phyloP scores from a whole-genome alignment of 257 asterid species.

The Ocimum tenuiflorum region DNA sequence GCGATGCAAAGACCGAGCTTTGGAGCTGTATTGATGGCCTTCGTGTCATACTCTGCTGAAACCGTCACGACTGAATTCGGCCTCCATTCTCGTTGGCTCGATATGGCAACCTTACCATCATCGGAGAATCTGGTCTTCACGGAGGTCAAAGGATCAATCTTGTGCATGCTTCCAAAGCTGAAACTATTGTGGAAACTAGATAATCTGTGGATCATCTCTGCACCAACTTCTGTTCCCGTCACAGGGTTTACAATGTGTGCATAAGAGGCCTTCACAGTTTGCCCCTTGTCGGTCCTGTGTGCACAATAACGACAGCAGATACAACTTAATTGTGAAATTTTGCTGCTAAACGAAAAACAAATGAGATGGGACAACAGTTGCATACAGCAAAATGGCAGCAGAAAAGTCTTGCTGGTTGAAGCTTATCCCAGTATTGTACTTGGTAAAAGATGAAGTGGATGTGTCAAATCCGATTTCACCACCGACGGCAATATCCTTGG shows the following conservation, averaged over 20 bases:
- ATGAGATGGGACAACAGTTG: neutral
- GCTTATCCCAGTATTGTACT: constrained; percentile 74
- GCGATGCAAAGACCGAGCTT: constrained; percentile 66
- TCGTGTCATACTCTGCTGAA: constrained; percentile 75
- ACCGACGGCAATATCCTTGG: constrained; percentile 55
- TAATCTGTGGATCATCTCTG: constrained; percentile 71
- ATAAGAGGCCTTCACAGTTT: constrained; percentile 70
- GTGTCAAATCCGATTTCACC: constrained; percentile 75
- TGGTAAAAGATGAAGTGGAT: constrained; percentile 64
- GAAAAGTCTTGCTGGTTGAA: constrained; percentile 67
- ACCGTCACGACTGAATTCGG: constrained; percentile 65
- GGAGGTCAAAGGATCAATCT: constrained; percentile 45
- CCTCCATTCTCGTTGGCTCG: constrained; percentile 77
- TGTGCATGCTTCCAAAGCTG: constrained; percentile 63
- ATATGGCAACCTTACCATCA: constrained; percentile 56
- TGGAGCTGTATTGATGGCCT: constrained; percentile 40
- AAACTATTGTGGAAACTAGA: constrained; percentile 50
- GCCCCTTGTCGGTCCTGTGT: constrained; percentile 68
- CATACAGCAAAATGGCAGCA: constrained; percentile 67
- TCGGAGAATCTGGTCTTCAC: constrained; percentile 68
- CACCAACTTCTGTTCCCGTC: constrained; percentile 69
- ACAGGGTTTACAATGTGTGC: constrained; percentile 44
- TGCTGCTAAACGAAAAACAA: neutral
- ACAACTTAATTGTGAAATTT: neutral
- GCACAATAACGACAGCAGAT: neutral